These are phyloP conservation scores for Hypericum androsaemum DNA, from an alignment of 345 rosid genomes.

Conservation along the genomic window DNA sequence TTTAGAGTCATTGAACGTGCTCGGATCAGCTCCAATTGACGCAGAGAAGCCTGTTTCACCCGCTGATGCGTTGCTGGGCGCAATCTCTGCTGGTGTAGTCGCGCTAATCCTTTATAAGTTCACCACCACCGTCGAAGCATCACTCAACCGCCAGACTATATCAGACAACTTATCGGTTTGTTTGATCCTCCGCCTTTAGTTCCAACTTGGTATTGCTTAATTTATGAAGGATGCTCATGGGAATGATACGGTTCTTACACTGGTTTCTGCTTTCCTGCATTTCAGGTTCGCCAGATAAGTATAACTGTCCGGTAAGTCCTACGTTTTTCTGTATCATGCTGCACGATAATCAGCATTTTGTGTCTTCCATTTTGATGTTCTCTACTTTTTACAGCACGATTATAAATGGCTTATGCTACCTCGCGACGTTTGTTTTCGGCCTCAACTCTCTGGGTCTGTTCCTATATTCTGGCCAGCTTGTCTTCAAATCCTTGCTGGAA, in stretches of 20 bases:
- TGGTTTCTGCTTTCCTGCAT: conserved; percentile 14
- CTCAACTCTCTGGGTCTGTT: conserved; percentile 67
- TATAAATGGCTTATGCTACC: conserved; percentile 80
- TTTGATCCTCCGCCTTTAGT: conserved; percentile 6
- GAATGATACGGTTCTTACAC: conserved; percentile 8
- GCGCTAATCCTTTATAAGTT: conserved; percentile 84
- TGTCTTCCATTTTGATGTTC: not conserved
- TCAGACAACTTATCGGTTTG: conserved; percentile 68
- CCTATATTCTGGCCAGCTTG: conserved; percentile 71
- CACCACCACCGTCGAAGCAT: conserved; percentile 59
- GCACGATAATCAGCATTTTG: not conserved
- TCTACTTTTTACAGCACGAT: conserved; percentile 49
- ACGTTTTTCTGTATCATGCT: not conserved
- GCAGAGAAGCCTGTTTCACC: conserved; percentile 55
- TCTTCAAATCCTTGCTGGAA: conserved; percentile 40
- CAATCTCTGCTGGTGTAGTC: conserved; percentile 61
- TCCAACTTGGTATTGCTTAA: not conserved
- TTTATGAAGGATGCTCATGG: not conserved
- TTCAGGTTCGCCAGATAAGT: conserved; percentile 83
- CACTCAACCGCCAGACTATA: conserved; percentile 67
- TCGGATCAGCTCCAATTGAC: conserved; percentile 47
- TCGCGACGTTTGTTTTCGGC: conserved; percentile 88
- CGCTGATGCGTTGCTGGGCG: conserved; percentile 72
- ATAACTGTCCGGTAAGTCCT: conserved; percentile 62
- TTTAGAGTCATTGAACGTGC: conserved; percentile 52